Conservation (phyloP, 257 asterid species). For the Solanum tarapatanum region DNA sequence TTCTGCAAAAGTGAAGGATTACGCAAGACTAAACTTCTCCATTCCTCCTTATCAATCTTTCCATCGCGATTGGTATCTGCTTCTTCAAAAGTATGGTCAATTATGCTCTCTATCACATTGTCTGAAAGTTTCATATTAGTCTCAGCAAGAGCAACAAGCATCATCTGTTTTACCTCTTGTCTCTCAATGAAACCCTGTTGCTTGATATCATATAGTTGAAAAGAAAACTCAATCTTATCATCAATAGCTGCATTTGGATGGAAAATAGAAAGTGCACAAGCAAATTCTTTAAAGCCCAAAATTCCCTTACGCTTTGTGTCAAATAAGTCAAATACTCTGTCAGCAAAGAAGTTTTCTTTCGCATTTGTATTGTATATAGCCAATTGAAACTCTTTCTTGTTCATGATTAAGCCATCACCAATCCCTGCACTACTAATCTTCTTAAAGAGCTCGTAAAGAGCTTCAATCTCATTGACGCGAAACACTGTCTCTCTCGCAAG, state of each 20-base stretch:
- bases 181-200: conserved; percentile 21
- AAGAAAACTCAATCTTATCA: conserved; percentile 91
- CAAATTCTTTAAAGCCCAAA: conserved; percentile 94
- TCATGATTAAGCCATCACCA: conserved; percentile 78
- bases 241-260: conserved; percentile 97
- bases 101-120: too few relatives aligned
- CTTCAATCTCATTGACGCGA: conserved; percentile 96
- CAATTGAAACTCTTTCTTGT: conserved; percentile 93
- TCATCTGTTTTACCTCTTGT: conserved; percentile 65
- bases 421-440: conserved; percentile 96
- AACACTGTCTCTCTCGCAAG: conserved; percentile 93
- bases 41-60: conserved; percentile 84
- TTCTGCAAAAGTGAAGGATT: conserved; percentile 87
- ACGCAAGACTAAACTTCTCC: conserved; percentile 75
- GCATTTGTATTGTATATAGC: conserved; percentile 93
- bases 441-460: conserved; percentile 89
- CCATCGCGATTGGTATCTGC: conserved; percentile 93
- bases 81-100: conserved; percentile 54
- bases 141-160: background rate
- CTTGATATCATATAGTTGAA: conserved; percentile 94
- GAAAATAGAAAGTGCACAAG: conserved; percentile 94
- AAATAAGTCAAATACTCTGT: conserved; percentile 95
- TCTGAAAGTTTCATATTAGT: background rate
- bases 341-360: conserved; percentile 89
- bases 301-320: conserved; percentile 92